Evolutionary conservation across 2,329 filamentous ascomycete genomes (phyloP).

Genomic region (Penicillium sp.): DNA sequence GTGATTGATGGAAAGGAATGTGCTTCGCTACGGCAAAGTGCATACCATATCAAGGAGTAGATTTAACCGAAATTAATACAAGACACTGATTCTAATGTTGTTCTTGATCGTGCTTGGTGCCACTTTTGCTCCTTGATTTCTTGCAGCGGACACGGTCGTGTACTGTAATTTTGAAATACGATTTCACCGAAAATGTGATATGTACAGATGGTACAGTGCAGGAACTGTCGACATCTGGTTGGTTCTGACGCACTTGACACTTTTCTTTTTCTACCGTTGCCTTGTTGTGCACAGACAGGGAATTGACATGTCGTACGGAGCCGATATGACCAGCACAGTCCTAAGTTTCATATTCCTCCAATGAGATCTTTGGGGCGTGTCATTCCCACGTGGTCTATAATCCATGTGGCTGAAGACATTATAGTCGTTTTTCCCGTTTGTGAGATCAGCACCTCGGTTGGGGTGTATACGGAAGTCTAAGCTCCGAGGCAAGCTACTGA

Average conservation of each 20-base stretch:
- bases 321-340: constrained; percentile 4
- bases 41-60: not conserved
- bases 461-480: not conserved
- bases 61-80: not conserved
- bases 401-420: constrained; percentile 5
- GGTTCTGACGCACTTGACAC: not conserved
- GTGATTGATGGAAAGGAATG: not conserved
- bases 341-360: not conserved
- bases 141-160: constrained; percentile 1
- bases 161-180: constrained; percentile 2
- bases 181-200: constrained; percentile 14
- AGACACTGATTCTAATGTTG: not conserved
- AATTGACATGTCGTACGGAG: constrained; percentile 12
- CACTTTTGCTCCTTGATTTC: not conserved
- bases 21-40: not conserved
- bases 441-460: not conserved
- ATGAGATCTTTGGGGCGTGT: not conserved
- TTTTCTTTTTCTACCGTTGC: not conserved
- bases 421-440: not conserved
- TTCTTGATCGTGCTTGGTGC: not conserved
- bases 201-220: constrained; percentile 15
- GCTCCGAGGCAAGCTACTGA: not conserved
- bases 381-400: not conserved
- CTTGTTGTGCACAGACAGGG: not conserved
- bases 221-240: constrained; percentile 9